phyloP scores from a whole-genome alignment of 1,284 basidiomycete species.

The Pholiota adiposa region DNA sequence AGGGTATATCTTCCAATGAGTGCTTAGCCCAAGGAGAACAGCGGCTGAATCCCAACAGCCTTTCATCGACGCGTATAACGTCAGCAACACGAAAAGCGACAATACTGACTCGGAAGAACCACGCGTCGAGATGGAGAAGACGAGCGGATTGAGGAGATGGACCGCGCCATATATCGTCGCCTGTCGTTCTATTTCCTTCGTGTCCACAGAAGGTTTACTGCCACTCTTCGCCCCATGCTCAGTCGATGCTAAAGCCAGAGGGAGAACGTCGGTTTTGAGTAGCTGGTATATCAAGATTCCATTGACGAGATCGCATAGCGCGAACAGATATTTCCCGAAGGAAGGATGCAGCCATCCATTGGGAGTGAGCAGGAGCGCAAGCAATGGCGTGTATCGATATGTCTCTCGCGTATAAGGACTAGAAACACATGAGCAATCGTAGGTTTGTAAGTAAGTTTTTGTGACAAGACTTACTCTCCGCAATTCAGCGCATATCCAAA shows the following conservation, averaged over 20 bases:
- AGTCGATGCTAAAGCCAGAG: constrained; percentile 15
- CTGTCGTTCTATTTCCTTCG: constrained; percentile 28
- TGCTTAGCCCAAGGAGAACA: constrained; percentile 74
- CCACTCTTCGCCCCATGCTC: neutral
- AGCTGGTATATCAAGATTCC: constrained; percentile 80
- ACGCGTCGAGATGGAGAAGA: constrained; percentile 95
- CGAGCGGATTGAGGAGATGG: constrained; percentile 91
- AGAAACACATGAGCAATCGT: constrained; percentile 14
- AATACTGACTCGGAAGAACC: constrained; percentile 94
- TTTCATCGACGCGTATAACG: constrained; percentile 64
- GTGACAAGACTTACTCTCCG: constrained; percentile 61
- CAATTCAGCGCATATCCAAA: constrained; percentile 47
- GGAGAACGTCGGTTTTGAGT: constrained; percentile 56
- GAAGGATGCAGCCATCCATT: constrained; percentile 80
- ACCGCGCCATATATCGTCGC: constrained; percentile 63
- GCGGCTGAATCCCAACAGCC: constrained; percentile 67
- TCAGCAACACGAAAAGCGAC: constrained; percentile 78
- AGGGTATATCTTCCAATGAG: constrained; percentile 97
- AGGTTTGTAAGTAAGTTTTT: neutral
- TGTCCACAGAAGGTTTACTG: neutral
- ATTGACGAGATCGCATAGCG: constrained; percentile 83
- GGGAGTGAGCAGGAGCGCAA: constrained; percentile 84
- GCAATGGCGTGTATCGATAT: constrained; percentile 95
- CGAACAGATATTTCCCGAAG: constrained; percentile 92
- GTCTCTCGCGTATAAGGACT: constrained; percentile 95